Evolutionary conservation across 78 protist species (phyloP).

Genomic region (Ministeria vibrans): DNA sequence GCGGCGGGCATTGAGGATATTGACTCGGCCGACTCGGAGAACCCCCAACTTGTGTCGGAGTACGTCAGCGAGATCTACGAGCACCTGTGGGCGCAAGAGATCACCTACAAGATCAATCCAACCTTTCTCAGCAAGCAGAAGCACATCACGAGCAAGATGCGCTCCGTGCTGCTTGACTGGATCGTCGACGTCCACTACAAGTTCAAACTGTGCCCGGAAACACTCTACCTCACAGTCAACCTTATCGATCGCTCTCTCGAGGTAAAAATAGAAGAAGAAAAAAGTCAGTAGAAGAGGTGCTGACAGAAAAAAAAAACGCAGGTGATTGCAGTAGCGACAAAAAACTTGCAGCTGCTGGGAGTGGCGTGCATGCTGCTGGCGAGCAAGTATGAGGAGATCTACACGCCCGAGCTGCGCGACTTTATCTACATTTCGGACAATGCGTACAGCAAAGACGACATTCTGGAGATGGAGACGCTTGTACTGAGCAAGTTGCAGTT

Average conservation of each 20-base stretch:
- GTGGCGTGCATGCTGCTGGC: constrained; percentile 92
- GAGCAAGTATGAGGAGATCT: constrained; percentile 95
- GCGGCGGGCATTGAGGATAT: background rate
- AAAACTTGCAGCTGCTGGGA: constrained; percentile 86
- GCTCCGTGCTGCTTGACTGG: constrained; percentile 90
- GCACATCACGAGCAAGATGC: constrained; percentile 47
- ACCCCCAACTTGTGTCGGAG: constrained; percentile 4
- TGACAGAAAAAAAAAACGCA: too few species aligned
- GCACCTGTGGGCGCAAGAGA: background rate
- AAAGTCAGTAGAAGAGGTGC: too few species aligned
- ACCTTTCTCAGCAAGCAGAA: too few species aligned
- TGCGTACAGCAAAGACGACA: constrained; percentile 74
- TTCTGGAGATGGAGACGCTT: too few species aligned
- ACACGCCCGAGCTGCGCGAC: constrained; percentile 86
- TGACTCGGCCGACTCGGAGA: background rate
- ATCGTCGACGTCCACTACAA: constrained; percentile 75
- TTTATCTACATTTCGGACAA: constrained; percentile 89
- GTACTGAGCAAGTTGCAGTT: too few species aligned
- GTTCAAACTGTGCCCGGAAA: constrained; percentile 75
- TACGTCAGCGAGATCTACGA: background rate
- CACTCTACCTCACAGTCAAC: constrained; percentile 79
- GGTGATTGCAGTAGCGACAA: background rate
- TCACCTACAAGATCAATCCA: too few species aligned
- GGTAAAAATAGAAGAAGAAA: too few species aligned
- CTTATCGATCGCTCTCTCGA: constrained; percentile 87